Conservation (phyloP, 2,329 filamentous ascomycete species). For the Neonectria coccinea region DNA sequence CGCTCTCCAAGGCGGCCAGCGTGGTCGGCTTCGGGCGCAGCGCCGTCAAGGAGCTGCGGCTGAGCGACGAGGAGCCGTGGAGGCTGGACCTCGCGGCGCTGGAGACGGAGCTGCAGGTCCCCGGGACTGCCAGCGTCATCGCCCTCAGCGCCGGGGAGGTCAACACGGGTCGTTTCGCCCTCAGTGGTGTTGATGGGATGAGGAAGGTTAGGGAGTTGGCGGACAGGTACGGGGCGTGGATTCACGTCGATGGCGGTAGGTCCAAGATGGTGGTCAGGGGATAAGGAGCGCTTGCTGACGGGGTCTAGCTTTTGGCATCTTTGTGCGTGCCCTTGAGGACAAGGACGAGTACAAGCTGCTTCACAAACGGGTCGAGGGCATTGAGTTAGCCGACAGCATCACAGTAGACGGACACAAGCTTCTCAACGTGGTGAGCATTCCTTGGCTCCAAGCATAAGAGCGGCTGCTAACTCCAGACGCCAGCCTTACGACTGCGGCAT, state of each 20-base stretch:
- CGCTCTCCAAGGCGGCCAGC: conserved; percentile 84
- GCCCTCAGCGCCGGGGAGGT: conserved; percentile 89
- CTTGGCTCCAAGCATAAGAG: not conserved
- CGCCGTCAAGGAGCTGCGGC: conserved; percentile 72
- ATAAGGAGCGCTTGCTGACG: conserved; percentile 17
- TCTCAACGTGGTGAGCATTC: conserved; percentile 79
- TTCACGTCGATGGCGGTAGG: conserved; percentile 85
- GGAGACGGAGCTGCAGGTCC: conserved; percentile 66
- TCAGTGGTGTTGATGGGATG: conserved; percentile 70
- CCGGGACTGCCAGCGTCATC: conserved; percentile 76
- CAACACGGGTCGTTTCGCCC: conserved; percentile 85
- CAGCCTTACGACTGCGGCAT: conserved; percentile 92
- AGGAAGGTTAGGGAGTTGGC: conserved; percentile 74
- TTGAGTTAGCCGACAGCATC: conserved; percentile 89
- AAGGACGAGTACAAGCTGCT: conserved; percentile 66
- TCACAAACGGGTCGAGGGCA: conserved; percentile 66
- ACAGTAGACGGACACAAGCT: conserved; percentile 90
- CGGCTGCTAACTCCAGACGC: conserved; percentile 23
- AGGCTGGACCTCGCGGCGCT: conserved; percentile 75
- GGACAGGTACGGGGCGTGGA: conserved; percentile 81
- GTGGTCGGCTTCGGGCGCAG: conserved; percentile 81
- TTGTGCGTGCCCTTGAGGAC: conserved; percentile 74
- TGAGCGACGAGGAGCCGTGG: conserved; percentile 69
- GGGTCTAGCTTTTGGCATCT: conserved; percentile 80
- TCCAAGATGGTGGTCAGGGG: conserved; percentile 24